phyloP scores from a whole-genome alignment of 176 grass and related monocot species.

The Pontederia paniculata region DNA sequence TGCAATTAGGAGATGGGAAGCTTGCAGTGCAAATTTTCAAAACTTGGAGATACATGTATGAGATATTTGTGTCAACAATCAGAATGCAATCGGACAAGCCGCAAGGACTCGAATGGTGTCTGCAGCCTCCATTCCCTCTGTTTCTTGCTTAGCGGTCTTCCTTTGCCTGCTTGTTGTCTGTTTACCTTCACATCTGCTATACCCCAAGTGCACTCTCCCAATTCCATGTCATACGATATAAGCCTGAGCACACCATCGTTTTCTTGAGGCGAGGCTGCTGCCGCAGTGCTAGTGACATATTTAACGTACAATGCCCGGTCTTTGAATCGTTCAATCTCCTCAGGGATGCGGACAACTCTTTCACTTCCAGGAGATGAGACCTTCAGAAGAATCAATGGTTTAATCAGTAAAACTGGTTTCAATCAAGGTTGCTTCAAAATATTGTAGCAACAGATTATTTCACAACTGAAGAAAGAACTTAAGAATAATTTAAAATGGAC shows the following conservation, averaged over 20 bases:
- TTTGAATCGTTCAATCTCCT: conserved; percentile 89
- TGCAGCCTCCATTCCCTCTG: conserved; percentile 77
- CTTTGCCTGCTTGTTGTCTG: conserved; percentile 61
- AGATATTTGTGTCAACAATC: conserved; percentile 43
- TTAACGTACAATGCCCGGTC: conserved; percentile 77
- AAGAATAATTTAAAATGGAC: conserved; percentile 6
- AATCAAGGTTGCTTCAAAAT: too few species aligned
- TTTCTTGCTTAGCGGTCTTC: conserved; percentile 82
- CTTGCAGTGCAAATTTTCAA: too few species aligned
- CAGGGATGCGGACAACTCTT: conserved; percentile 59
- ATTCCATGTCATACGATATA: conserved; percentile 62
- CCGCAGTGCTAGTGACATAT: conserved; percentile 26
- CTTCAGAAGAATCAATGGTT: conserved; percentile 25
- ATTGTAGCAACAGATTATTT: not conserved
- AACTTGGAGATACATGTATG: too few species aligned
- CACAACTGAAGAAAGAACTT: conserved; percentile 14
- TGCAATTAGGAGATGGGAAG: too few species aligned
- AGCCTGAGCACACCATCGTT: conserved; percentile 58
- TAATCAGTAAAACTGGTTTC: not conserved
- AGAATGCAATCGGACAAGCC: conserved; percentile 62
- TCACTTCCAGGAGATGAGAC: conserved; percentile 87
- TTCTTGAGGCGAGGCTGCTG: conserved; percentile 28
- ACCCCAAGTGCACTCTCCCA: conserved; percentile 70
- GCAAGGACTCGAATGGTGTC: conserved; percentile 48
- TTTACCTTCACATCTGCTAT: conserved; percentile 90